These are phyloP conservation scores for Lyophyllum shimeji DNA, from an alignment of 768 basidiomycete genomes.

Conservation along the genomic window DNA sequence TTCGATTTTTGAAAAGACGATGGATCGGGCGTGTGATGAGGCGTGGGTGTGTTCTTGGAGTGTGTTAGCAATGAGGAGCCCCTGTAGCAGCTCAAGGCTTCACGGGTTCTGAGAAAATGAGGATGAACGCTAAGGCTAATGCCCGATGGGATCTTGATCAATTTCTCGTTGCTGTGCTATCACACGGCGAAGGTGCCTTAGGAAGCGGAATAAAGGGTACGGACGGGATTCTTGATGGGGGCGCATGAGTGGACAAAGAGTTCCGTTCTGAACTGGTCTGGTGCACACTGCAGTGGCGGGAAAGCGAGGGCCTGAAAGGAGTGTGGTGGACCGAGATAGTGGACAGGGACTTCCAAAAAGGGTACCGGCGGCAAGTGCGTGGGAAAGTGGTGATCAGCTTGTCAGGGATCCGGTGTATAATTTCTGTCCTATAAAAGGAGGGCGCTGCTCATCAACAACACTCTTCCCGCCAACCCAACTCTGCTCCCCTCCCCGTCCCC, in stretches of 20 bases:
- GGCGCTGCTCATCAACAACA: conserved; percentile 17
- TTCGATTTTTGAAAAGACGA: not conserved
- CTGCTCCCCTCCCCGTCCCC: conserved; percentile 10
- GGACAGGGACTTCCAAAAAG: conserved; percentile 12
- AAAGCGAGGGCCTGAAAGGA: not conserved
- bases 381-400: conserved; percentile 20
- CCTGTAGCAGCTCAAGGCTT: not conserved
- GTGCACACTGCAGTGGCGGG: not conserved
- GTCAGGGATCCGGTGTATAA: conserved; percentile 20
- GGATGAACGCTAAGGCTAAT: not conserved
- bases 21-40: not conserved
- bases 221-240: not conserved
- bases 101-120: not conserved
- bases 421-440: conserved; percentile 23
- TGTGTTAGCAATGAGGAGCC: not conserved
- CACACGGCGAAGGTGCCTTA: not conserved
- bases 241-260: not conserved
- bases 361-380: conserved; percentile 26
- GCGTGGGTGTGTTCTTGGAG: not conserved
- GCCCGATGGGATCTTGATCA: conserved; percentile 12
- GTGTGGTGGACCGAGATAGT: not conserved
- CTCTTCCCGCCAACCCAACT: conserved; percentile 16
- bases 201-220: not conserved
- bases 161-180: conserved; percentile 8
- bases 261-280: not conserved